Conservation (phyloP, 163 green algal species). For the Coccomyxa subellipsoidea region DNA sequence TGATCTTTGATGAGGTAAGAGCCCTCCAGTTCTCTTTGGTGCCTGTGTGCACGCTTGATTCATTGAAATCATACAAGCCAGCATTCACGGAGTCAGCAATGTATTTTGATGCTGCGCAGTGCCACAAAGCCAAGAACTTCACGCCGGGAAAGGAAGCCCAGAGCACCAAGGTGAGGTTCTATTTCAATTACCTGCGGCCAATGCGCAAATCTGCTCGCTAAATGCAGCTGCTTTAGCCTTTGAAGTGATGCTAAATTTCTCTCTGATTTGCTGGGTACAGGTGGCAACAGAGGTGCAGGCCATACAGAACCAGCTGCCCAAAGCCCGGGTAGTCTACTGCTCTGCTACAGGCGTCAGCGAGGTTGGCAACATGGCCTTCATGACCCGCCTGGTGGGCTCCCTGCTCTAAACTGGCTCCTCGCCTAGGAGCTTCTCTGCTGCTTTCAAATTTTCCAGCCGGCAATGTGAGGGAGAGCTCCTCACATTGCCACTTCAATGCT, state of each 20-base stretch:
- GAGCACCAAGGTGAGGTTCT: slow-evolving; percentile 60
- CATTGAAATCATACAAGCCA: too few relatives aligned
- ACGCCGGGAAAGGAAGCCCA: slow-evolving; percentile 64
- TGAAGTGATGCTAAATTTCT: too few relatives aligned
- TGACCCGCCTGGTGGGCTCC: slow-evolving; percentile 10
- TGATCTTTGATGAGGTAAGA: slow-evolving; percentile 81
- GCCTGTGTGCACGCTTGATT: too few relatives aligned
- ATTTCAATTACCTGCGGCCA: too few relatives aligned
- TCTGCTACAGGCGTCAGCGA: slow-evolving; percentile 74
- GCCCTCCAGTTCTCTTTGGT: too few relatives aligned
- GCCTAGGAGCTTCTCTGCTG: not conserved
- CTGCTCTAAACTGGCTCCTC: too few relatives aligned
- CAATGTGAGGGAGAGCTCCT: too few relatives aligned
- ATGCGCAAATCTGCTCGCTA: too few relatives aligned
- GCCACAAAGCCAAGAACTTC: slow-evolving; percentile 75
- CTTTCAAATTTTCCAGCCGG: too few relatives aligned
- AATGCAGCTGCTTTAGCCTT: too few relatives aligned
- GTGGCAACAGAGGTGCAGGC: slow-evolving; percentile 73
- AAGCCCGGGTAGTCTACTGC: slow-evolving; percentile 83
- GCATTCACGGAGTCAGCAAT: too few relatives aligned
- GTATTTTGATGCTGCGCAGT: not conserved
- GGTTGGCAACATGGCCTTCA: slow-evolving; percentile 57
- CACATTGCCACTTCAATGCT: too few relatives aligned
- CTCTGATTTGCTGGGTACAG: slow-evolving; percentile 6
- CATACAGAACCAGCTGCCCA: slow-evolving; percentile 74